A percentile compares a stretch with the other conserved stretches of the same genome.
Evolutionary conservation across 2,329 filamentous ascomycete genomes (phyloP).

Genomic region (Pyrenophora teres): DNA sequence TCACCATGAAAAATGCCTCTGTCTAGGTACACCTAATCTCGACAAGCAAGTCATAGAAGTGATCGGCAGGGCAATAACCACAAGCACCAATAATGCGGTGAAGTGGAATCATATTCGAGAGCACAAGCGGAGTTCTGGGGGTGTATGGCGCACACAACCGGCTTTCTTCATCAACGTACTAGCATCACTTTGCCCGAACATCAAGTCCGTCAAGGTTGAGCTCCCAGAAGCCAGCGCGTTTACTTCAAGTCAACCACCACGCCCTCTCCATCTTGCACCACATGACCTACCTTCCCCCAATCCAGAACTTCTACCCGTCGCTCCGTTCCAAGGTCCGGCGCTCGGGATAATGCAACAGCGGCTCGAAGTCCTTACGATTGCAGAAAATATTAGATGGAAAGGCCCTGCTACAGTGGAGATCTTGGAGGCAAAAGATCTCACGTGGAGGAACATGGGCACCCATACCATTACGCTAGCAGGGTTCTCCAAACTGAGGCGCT

Average conservation of each 20-base stretch:
- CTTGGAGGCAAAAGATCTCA: constrained; percentile 9
- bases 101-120: constrained; percentile 6
- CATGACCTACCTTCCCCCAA: not conserved
- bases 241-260: not conserved
- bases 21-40: not conserved
- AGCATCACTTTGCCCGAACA: constrained; percentile 14
- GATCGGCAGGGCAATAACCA: constrained; percentile 3
- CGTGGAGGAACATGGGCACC: constrained; percentile 16
- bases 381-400: constrained; percentile 12
- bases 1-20: constrained; percentile 2
- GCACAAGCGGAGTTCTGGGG: not conserved
- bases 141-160: constrained; percentile 8
- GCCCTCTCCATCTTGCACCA: not conserved
- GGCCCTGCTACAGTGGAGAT: constrained; percentile 13
- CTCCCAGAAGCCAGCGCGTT: constrained; percentile 10
- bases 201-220: constrained; percentile 17
- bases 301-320: constrained; percentile 1
- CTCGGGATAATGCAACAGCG: constrained; percentile 6
- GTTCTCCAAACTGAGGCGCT: constrained; percentile 10
- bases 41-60: not conserved
- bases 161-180: constrained; percentile 20
- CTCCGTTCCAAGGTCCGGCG: constrained; percentile 14
- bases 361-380: constrained; percentile 20
- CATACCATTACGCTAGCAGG: constrained; percentile 14
- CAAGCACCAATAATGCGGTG: not conserved